These are phyloP conservation scores for Golubevia pallescens DNA, from an alignment of 1,284 basidiomycete species.

Conservation along the genomic window DNA sequence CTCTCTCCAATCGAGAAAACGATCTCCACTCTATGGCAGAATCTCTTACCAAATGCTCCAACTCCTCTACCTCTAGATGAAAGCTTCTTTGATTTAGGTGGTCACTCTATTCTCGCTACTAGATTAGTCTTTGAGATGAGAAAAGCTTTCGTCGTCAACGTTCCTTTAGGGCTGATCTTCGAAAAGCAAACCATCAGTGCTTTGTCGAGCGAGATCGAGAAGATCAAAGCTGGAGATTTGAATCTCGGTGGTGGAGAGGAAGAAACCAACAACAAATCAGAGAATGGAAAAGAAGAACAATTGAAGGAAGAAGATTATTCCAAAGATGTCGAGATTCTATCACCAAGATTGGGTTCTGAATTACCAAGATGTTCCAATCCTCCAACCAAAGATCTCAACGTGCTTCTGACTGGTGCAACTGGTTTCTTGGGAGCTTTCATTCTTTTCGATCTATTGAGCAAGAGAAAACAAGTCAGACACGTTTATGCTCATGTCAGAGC, in stretches of 20 bases:
- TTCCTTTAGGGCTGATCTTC: conserved; percentile 91
- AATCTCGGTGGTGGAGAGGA: conserved; percentile 71
- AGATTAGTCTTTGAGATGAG: conserved; percentile 96
- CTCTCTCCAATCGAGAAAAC: conserved; percentile 78
- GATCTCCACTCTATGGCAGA: conserved; percentile 78
- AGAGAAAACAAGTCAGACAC: too few relatives aligned
- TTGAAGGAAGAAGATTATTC: too few relatives aligned
- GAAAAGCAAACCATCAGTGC: conserved; percentile 84
- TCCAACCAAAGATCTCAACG: conserved; percentile 70
- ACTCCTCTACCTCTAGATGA: conserved; percentile 84
- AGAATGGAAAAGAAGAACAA: conserved; percentile 43
- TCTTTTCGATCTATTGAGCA: too few relatives aligned
- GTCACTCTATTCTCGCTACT: conserved; percentile 97
- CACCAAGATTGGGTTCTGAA: conserved; percentile 70
- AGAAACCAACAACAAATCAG: conserved; percentile 47
- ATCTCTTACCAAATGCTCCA: conserved; percentile 81
- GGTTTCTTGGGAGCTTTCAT: conserved; percentile 96
- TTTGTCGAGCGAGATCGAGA: conserved; percentile 82
- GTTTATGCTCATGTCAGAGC: conserved; percentile 91
- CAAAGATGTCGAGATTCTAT: conserved; percentile 76
- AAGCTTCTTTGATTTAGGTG: conserved; percentile 97
- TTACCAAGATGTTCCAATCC: conserved; percentile 72
- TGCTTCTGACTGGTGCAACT: conserved; percentile 95
- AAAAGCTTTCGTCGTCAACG: conserved; percentile 87
- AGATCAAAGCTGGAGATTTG: conserved; percentile 79